Conservation (phyloP, 1,139 yeast species). For the Candida sanyaensis region DNA sequence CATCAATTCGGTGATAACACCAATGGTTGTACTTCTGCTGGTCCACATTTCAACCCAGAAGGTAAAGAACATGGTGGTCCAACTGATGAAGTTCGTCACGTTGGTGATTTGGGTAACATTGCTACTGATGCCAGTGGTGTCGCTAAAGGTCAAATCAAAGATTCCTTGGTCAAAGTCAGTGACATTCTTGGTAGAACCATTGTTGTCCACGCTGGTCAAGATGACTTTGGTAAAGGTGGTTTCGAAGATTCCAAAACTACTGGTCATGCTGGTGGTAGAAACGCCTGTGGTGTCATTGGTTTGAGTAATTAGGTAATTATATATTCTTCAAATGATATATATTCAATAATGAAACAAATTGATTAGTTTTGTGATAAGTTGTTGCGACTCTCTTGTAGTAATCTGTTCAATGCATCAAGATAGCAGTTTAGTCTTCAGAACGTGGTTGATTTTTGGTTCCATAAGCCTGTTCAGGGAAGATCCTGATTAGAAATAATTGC, state of each 20-base stretch:
- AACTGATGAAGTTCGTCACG: slow-evolving; percentile 86
- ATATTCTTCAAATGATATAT: too few species aligned
- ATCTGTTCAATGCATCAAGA: too few species aligned
- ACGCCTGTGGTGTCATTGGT: slow-evolving; percentile 99
- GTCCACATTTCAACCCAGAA: slow-evolving; percentile 98
- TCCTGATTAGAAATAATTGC: too few species aligned
- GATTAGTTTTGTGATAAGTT: too few species aligned
- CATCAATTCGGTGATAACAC: slow-evolving; percentile 99
- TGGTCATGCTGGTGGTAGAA: slow-evolving; percentile 98
- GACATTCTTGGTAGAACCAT: slow-evolving; percentile 96
- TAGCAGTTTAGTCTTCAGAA: too few species aligned
- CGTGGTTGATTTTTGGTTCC: too few species aligned
- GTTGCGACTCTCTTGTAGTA: too few species aligned
- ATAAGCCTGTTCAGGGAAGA: too few species aligned
- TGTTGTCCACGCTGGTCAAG: slow-evolving; percentile 92
- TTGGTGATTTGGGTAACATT: slow-evolving; percentile 96
- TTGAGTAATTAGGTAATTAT: slow-evolving; percentile 39
- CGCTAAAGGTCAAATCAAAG: slow-evolving; percentile 87
- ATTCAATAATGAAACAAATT: too few species aligned
- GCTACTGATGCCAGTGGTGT: slow-evolving; percentile 82
- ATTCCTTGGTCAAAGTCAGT: slow-evolving; percentile 70
- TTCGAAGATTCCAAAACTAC: slow-evolving; percentile 92
- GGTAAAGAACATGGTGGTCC: slow-evolving; percentile 93
- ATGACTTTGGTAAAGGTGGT: slow-evolving; percentile 97
- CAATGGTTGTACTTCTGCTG: slow-evolving; percentile 98